Evolutionary conservation across 805 yeast genomes (phyloP), one percentile per base, ranked within the genome.

Genomic region (Babjeviella inositovora): DNA sequence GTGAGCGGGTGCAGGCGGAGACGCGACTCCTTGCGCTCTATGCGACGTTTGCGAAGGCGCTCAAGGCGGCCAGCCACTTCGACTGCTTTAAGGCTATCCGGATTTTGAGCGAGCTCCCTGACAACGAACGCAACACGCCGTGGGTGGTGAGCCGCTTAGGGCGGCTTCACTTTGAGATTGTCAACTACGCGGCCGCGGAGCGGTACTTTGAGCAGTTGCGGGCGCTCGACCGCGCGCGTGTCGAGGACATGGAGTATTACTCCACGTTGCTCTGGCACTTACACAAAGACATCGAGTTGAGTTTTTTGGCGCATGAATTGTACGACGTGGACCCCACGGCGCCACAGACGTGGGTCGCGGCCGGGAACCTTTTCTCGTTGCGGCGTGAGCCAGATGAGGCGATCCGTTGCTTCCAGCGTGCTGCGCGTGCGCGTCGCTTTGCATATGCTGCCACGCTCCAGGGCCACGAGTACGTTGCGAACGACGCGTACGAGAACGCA

Each of bases 211-310:
- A 49, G 10, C 59, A 57, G 32, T 54, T 90, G 26, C 58, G 93
- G 25, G 53, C 52, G 25, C 28, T 73, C 13, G 94, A 84, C 47
- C 65, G 87, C 19, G 77, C 85, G 7, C 58, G 97, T 27, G 42
- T 74, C 9, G 71, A 69, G 30, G 97, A 84, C 41, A 81, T 87
- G 90, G 97, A 90, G 39, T 70, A 72, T 35, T 84, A 68, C 40
- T 82, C 95, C 1, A 87, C 97, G 0, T 53, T 84, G 14, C 55
- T 87, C 28, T 87, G 98, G 98, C 97, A 90, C 51, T 49, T 84
- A 23, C 87, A 77, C 26, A 73, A 72, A 37, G 84, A 77, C 22
- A 65, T 69, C 11, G 85, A 74, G 26, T 56, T 90, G 24, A 72
- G 90, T n/a, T 70, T 62, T 36, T 55, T 90, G 27, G 79, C 93